A percentile compares a stretch with the other conserved stretches of the same genome.
Conservation (phyloP, 78 protist species). For the Pigoraptor vietnamica region DNA sequence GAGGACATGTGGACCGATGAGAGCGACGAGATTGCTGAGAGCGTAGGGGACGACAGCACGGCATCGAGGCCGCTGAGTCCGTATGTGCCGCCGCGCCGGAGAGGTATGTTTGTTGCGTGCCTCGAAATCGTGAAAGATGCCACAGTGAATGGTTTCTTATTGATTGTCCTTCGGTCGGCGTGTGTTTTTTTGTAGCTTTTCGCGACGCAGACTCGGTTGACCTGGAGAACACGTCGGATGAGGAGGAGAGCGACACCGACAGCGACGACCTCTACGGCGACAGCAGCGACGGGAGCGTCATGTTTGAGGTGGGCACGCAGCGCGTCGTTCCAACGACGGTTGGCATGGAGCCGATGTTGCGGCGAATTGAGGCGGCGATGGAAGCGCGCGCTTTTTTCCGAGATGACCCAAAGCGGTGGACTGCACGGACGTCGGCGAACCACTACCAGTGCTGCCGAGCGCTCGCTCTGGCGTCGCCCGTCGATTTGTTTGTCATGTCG, state of each 20-base stretch:
- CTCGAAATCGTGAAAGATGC: no score
- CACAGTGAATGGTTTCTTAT: no score
- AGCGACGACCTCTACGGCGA: not conserved
- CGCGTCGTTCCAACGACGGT: slow-evolving; percentile 29
- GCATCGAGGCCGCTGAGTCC: not conserved
- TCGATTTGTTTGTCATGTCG: not conserved
- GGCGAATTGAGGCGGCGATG: not conserved
- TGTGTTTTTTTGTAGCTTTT: no score
- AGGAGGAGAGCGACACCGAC: not conserved
- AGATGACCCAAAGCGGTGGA: not conserved
- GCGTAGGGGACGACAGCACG: not conserved
- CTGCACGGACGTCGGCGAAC: not conserved
- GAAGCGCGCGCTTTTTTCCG: not conserved
- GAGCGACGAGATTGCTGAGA: not conserved
- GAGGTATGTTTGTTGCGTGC: no score
- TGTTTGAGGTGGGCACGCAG: slow-evolving; percentile 24
- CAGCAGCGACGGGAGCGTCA: not conserved
- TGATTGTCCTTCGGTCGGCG: no score
- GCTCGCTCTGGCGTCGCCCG: not conserved
- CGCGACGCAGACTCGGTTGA: no score
- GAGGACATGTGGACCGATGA: not conserved
- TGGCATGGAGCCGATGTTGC: not conserved
- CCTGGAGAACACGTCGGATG: no score
- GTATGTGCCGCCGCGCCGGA: not conserved
- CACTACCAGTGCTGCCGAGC: not conserved